phyloP scores from a whole-genome alignment of 2,329 filamentous ascomycete genomes.

The Pseudocercospora musae region DNA sequence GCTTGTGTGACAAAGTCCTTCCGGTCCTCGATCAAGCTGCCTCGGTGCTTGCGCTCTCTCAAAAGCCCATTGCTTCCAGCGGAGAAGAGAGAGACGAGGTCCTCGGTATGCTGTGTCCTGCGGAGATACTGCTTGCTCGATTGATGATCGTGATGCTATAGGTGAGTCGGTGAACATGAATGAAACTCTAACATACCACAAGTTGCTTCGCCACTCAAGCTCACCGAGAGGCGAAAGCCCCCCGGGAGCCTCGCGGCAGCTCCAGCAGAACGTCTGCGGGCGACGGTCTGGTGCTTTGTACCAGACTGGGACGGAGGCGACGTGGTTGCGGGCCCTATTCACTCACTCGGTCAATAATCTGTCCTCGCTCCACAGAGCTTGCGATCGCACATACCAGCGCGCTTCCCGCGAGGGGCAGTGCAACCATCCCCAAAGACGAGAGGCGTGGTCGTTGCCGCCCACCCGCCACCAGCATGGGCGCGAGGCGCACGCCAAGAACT shows the following conservation, averaged over 20 bases:
- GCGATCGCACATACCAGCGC: not conserved
- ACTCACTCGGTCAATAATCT: not conserved
- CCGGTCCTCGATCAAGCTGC: too few relatives aligned
- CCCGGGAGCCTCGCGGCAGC: not conserved
- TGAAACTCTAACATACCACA: not conserved
- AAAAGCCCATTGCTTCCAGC: not conserved
- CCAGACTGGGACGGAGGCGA: not conserved
- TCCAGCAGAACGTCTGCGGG: not conserved
- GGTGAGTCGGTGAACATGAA: not conserved
- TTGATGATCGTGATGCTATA: not conserved
- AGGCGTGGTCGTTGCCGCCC: not conserved
- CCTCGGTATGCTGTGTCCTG: not conserved
- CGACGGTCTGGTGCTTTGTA: not conserved
- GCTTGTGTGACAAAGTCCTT: too few relatives aligned
- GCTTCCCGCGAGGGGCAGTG: not conserved
- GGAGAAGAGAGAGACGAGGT: not conserved
- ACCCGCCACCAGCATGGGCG: not conserved
- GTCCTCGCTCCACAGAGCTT: not conserved
- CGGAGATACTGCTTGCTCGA: not conserved
- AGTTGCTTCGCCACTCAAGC: not conserved
- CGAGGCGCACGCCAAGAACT: not conserved
- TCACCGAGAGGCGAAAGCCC: not conserved
- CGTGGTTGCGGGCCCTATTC: not conserved
- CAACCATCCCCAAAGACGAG: not conserved
- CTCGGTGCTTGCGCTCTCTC: not conserved